phyloP scores from a whole-genome alignment of 495 filamentous ascomycete species.

The Aspergillus heteromorphus region DNA sequence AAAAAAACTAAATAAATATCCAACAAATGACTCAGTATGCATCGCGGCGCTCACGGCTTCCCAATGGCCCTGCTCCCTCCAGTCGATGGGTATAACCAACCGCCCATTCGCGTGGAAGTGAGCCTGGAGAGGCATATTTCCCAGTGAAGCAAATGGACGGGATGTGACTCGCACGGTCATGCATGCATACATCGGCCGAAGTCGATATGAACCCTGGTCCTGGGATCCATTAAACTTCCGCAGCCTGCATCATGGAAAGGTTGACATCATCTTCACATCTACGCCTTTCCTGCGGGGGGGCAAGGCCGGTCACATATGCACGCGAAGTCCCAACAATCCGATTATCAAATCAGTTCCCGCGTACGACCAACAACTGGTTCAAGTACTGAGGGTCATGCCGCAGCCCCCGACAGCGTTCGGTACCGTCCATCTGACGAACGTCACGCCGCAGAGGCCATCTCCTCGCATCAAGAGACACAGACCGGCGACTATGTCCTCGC shows the following conservation, averaged over 20 bases:
- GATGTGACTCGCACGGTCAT: conserved; percentile 13
- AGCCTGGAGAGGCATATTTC: conserved; percentile 14
- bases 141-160: conserved; percentile 8
- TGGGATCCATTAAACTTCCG: conserved; percentile 24
- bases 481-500: conserved; percentile 1
- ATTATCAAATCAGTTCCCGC: conserved; percentile 24
- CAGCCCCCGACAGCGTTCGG: conserved; percentile 17
- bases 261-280: conserved; percentile 32
- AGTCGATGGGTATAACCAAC: too few species aligned
- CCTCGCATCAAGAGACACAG: conserved; percentile 11
- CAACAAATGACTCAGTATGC: background rate
- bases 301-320: conserved; percentile 18
- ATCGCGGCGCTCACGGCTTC: background rate
- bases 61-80: conserved; percentile 5
- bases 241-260: conserved; percentile 21
- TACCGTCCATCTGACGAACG: conserved; percentile 23
- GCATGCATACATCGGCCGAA: conserved; percentile 7
- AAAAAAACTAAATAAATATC: background rate
- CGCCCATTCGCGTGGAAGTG: too few species aligned
- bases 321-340: conserved; percentile 17
- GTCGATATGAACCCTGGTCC: conserved; percentile 16
- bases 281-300: conserved; percentile 2
- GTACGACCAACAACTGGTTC: conserved; percentile 24
- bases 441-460: conserved; percentile 11
- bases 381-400: conserved; percentile 18